These are phyloP conservation scores for Eleusine indica DNA, from an alignment of 176 grass and related monocot genomes.

Conservation along the genomic window DNA sequence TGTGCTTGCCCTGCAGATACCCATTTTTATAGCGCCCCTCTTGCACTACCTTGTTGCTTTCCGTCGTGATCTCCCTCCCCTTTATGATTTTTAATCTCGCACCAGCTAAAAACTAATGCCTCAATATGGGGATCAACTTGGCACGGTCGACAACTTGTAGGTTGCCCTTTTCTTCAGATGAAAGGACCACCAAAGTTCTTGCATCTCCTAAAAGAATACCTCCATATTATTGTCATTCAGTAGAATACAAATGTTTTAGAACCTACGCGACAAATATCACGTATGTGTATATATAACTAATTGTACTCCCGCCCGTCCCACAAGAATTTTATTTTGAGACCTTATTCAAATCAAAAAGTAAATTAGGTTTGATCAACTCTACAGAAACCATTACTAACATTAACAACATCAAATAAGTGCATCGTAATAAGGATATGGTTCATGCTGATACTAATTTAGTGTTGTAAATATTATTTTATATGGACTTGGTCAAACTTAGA, in stretches of 20 bases:
- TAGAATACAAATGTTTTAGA: not conserved
- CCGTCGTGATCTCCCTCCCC: conserved; percentile 19
- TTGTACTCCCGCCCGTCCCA: no score
- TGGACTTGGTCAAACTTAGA: no score
- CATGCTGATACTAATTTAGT: no score
- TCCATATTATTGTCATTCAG: not conserved
- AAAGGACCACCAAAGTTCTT: conserved; percentile 39
- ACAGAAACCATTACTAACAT: no score
- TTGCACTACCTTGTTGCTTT: conserved; percentile 38
- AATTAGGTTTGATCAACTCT: no score
- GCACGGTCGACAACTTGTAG: conserved; percentile 49
- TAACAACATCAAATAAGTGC: no score
- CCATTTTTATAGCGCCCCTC: conserved; percentile 31
- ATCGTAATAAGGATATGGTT: no score
- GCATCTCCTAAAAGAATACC: not conserved
- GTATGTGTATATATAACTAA: no score
- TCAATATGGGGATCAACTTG: conserved; percentile 37
- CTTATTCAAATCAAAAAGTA: no score
- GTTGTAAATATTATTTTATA: no score
- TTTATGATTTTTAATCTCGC: conserved; percentile 34
- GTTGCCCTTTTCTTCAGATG: conserved; percentile 32
- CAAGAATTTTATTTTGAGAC: no score
- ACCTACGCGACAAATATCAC: not conserved
- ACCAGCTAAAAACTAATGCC: conserved; percentile 24
- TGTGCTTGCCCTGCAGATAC: conserved; percentile 34